Conservation (phyloP, 2,329 filamentous ascomycete species). For the Septoria linicola region DNA sequence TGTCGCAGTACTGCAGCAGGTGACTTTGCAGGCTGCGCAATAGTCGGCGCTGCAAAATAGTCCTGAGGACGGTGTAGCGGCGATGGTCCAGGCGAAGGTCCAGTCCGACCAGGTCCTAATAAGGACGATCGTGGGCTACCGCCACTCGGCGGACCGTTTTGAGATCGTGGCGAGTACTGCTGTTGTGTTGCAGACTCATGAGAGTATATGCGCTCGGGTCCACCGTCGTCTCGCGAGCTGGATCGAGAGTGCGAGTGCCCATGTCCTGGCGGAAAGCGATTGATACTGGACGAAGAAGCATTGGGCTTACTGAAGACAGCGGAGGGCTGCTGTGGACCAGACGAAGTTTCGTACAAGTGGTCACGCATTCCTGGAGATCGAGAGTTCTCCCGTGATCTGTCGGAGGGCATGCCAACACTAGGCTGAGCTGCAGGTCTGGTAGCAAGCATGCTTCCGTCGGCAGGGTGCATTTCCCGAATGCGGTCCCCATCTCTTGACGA, state of each 20-base stretch:
- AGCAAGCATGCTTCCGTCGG: constrained; percentile 1
- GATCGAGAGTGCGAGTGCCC: constrained; percentile 18
- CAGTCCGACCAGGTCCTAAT: constrained; percentile 14
- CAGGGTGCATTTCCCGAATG: constrained; percentile 19
- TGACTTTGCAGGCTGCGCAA: constrained; percentile 16
- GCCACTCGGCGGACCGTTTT: constrained; percentile 15
- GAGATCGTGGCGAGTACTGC: constrained; percentile 15
- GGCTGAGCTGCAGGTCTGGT: constrained; percentile 18
- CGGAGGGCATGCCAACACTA: constrained; percentile 16
- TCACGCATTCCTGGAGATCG: constrained; percentile 20
- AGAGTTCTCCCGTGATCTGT: constrained; percentile 14
- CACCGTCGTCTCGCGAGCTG: constrained; percentile 24
- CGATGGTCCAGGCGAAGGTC: constrained; percentile 22
- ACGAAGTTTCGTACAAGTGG: neutral
- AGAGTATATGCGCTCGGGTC: constrained; percentile 8
- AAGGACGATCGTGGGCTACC: constrained; percentile 22
- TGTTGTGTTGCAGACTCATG: constrained; percentile 10
- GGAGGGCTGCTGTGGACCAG: neutral
- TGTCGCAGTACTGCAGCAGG: constrained; percentile 24
- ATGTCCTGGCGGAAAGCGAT: constrained; percentile 12
- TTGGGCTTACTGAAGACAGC: constrained; percentile 21
- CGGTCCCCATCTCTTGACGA: constrained; percentile 16
- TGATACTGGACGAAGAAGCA: constrained; percentile 23
- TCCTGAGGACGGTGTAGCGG: constrained; percentile 23
- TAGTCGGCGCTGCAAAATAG: constrained; percentile 22